Percentiles rank a stretch among this genome's conserved stretches.
Conservation (phyloP, 768 basidiomycete genomes). For the Pholiota microspora region DNA sequence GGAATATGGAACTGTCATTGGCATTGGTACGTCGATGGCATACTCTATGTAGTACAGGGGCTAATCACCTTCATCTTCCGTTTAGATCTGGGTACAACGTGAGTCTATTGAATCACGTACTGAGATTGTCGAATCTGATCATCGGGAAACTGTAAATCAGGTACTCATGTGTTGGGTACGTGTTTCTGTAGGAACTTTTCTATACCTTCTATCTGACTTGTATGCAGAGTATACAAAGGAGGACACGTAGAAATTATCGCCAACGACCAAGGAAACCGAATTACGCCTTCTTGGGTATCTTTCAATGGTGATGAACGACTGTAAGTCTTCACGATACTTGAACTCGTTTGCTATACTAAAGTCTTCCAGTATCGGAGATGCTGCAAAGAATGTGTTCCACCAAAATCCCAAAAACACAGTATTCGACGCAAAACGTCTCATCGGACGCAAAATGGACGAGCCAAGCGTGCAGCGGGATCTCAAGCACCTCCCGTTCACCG, state of each 20-base stretch:
- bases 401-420: slow-evolving; percentile 92
- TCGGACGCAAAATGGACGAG: slow-evolving; percentile 81
- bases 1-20: slow-evolving; percentile 82
- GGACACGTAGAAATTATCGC: slow-evolving; percentile 75
- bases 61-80: not conserved
- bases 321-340: slow-evolving; percentile 32
- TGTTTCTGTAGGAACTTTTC: not conserved
- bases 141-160: slow-evolving; percentile 29
- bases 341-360: too few relatives aligned
- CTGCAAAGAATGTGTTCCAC: slow-evolving; percentile 92
- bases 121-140: slow-evolving; percentile 4
- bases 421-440: slow-evolving; percentile 93
- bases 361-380: slow-evolving; percentile 82
- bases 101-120: slow-evolving; percentile 16
- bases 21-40: slow-evolving; percentile 54
- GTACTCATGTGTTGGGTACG: slow-evolving; percentile 65
- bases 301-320: slow-evolving; percentile 88
- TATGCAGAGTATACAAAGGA: slow-evolving; percentile 45
- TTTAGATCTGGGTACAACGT: slow-evolving; percentile 79
- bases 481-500: slow-evolving; percentile 85
- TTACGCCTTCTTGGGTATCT: slow-evolving; percentile 89
- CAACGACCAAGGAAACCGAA: slow-evolving; percentile 87
- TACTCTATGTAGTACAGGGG: not conserved
- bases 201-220: not conserved
- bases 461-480: slow-evolving; percentile 75